phyloP scores from a whole-genome alignment of 345 rosid species.

The Mangifera indica region DNA sequence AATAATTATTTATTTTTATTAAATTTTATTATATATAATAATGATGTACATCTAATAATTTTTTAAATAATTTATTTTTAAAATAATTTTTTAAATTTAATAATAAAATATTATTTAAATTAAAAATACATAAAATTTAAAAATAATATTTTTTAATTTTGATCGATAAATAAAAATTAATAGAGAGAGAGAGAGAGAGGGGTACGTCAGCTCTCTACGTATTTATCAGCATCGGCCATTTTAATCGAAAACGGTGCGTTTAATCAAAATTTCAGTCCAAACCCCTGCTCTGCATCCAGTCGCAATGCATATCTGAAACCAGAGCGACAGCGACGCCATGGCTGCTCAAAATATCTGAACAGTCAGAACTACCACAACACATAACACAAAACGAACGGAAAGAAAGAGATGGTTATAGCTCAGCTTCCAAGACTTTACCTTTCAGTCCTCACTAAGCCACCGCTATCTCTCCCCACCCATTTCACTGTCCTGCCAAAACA shows the following conservation, averaged over 20 bases:
- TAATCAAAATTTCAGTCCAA: background rate
- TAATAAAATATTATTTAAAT: too few species aligned
- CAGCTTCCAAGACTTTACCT: conserved; percentile 51
- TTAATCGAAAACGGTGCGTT: background rate
- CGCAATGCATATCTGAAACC: background rate
- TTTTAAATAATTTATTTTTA: too few species aligned
- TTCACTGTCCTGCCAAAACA: conserved; percentile 34
- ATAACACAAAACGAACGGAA: background rate
- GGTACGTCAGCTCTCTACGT: too few species aligned
- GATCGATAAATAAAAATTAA: too few species aligned
- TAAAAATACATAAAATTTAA: too few species aligned
- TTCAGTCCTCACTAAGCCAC: conserved; percentile 32
- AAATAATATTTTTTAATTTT: too few species aligned
- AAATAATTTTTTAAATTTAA: too few species aligned
- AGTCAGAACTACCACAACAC: background rate
- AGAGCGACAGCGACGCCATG: conserved; percentile 15
- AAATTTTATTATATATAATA: too few species aligned
- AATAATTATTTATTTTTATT: too few species aligned
- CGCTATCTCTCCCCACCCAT: conserved; percentile 25
- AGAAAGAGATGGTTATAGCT: conserved; percentile 31
- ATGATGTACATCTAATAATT: too few species aligned
- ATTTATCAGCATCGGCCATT: too few species aligned
- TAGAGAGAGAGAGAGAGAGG: too few species aligned
- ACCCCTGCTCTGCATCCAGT: background rate
- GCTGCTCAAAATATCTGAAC: conserved; percentile 7